Conservation (phyloP, 768 basidiomycete species). For the Boletus rufocinnamomeus region DNA sequence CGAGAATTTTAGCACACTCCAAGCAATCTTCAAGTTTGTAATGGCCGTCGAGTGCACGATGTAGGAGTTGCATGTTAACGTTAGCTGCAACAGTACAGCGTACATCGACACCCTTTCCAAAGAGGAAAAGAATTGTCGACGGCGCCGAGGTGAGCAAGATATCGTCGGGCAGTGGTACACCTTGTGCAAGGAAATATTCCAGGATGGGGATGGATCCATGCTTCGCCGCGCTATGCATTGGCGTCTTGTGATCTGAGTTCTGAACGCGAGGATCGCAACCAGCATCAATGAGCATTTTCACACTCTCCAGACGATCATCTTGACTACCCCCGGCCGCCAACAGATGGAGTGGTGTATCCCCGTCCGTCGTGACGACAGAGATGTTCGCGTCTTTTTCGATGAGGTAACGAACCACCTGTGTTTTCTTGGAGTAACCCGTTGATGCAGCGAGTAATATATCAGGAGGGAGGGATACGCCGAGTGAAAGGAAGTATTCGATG, state of each 20-base stretch:
- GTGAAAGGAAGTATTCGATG: neutral
- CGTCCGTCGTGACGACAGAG: neutral
- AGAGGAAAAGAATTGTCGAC: neutral
- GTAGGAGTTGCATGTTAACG: neutral
- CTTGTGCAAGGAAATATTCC: neutral
- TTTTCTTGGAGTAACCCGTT: no score
- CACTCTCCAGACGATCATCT: neutral
- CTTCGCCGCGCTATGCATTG: neutral
- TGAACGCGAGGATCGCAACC: neutral
- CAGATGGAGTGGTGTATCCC: neutral
- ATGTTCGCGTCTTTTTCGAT: neutral
- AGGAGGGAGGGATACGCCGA: neutral
- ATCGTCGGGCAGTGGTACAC: neutral
- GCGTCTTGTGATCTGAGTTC: neutral
- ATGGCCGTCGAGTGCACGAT: neutral
- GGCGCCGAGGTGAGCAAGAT: neutral
- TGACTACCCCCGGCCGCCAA: no score
- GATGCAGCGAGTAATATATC: slow-evolving; percentile 1
- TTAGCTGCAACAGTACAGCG: neutral
- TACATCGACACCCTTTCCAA: neutral
- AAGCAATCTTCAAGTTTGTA: neutral
- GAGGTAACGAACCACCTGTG: neutral
- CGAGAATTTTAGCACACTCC: neutral
- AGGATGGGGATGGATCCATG: neutral
- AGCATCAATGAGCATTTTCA: neutral